phyloP scores from a whole-genome alignment of 495 filamentous ascomycete species.

The Cercophora samala region DNA sequence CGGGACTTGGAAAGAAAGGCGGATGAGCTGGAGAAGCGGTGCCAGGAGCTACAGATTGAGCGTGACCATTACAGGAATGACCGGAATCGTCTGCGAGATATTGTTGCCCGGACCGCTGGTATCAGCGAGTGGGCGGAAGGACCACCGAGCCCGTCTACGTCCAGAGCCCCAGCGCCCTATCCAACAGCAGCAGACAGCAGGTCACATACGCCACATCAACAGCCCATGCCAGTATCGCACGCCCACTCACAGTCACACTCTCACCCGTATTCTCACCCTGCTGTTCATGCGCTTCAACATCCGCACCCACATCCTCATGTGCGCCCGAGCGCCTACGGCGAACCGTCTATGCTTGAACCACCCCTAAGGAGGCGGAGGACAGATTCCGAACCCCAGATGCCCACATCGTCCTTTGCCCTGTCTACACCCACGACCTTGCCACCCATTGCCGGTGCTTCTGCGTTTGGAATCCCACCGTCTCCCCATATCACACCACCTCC shows the following conservation, averaged over 20 bases:
- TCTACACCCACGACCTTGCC: conserved; percentile 35
- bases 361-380: conserved; percentile 44
- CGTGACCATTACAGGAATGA: conserved; percentile 50
- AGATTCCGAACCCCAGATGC: conserved; percentile 42
- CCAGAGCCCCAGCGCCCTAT: conserved; percentile 33
- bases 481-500: conserved; percentile 39
- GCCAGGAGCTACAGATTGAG: conserved; percentile 50
- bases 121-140: conserved; percentile 48
- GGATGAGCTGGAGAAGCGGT: conserved; percentile 44
- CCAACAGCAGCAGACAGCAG: conserved; percentile 33
- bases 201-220: conserved; percentile 25
- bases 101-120: conserved; percentile 52
- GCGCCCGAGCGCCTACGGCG: conserved; percentile 28
- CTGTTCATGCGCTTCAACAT: conserved; percentile 23
- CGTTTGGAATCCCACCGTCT: conserved; percentile 39
- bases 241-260: conserved; percentile 20
- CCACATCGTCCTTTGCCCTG: conserved; percentile 36
- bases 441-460: conserved; percentile 28
- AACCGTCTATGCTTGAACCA: conserved; percentile 39
- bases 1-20: conserved; percentile 42
- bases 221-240: conserved; percentile 19
- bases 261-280: conserved; percentile 19
- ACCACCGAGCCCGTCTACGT: conserved; percentile 44
- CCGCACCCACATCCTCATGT: conserved; percentile 17
- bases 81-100: conserved; percentile 65